A percentile compares a stretch with the other conserved stretches of the same genome.
These are phyloP conservation scores for Rhodotorula sp. DNA, from an alignment of 1,284 basidiomycete species.

Conservation along the genomic window DNA sequence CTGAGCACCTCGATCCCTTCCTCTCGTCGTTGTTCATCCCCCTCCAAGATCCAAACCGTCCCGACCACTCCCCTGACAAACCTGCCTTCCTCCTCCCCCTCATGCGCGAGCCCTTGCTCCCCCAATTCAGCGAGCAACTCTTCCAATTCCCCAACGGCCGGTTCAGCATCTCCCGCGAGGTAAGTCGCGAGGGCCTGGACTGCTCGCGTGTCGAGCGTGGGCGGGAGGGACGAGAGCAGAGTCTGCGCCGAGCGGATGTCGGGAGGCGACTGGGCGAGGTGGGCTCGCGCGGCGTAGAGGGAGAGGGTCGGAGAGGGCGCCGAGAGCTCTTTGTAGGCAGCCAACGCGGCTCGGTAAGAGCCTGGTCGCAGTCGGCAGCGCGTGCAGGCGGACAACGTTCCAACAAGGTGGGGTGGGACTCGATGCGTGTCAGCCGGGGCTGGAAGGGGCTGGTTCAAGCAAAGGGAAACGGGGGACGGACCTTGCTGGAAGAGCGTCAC, in stretches of 20 bases:
- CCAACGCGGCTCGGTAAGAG: slow-evolving; percentile 41
- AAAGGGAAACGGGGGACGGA: background rate
- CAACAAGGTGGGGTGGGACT: background rate
- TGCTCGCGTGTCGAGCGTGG: slow-evolving; percentile 58
- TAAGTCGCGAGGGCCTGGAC: slow-evolving; percentile 68
- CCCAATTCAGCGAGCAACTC: slow-evolving; percentile 80
- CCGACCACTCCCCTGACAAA: slow-evolving; percentile 73
- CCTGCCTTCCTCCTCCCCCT: slow-evolving; percentile 62
- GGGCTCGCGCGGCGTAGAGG: slow-evolving; percentile 77
- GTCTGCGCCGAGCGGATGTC: slow-evolving; percentile 59
- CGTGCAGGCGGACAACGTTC: background rate
- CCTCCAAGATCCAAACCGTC: slow-evolving; percentile 75
- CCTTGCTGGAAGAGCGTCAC: slow-evolving; percentile 32
- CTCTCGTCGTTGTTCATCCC: slow-evolving; percentile 63
- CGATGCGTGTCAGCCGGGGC: background rate
- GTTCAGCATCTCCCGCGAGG: slow-evolving; percentile 56
- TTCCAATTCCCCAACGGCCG: slow-evolving; percentile 72
- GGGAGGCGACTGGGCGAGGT: slow-evolving; percentile 71
- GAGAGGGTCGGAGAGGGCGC: slow-evolving; percentile 32
- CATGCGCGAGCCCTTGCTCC: slow-evolving; percentile 63
- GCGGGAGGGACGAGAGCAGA: slow-evolving; percentile 48
- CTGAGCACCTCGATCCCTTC: slow-evolving; percentile 85
- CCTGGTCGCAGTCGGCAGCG: too few species aligned
- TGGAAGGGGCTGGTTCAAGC: too few species aligned
- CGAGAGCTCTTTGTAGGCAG: slow-evolving; percentile 27